Evolutionary conservation across 176 grass and related monocot species (phyloP), one percentile per base, ranked within the genome.

Genomic region (sorghum (Sorghum bicolor)): DNA sequence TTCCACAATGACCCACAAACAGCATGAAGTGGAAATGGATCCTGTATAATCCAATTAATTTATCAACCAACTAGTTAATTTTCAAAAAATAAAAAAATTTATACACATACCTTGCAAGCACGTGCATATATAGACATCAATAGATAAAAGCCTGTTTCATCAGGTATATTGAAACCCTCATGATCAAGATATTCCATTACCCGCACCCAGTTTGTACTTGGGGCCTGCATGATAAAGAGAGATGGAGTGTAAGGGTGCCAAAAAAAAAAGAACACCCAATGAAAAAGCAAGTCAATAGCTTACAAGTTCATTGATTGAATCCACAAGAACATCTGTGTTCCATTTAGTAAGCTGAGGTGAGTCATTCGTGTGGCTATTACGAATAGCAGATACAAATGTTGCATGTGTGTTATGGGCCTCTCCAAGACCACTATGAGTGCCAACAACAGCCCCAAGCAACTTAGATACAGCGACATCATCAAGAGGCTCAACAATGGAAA

Each of bases 121-220:
- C 79, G 83, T 13, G 22, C 22, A 47, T 97, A 97, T 79, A 97
- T 84, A 43, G 91, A 90, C 87, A 97, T 88, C 52, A 94, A 85
- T 57, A 90, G 74, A 78, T 58, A 78, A 78, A 94, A 97, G 44
- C 89, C 87, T 74, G 82, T 75, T 80, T 97, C 91, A 86, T 94
- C 94, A 22, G 94, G 94, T 67, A 97, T 70, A 45, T 74, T 87
- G 77, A 97, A 97, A 64, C 94, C 91, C 66, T 92, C 94, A 31
- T 97, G 91, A 73, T 97, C 89, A 81, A 97, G 91, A 74, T 86
- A 88, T 75, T 92, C 91, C 89, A 97, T 91, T 63, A 92, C 94
- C 86, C 68, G 60, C 65, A 50, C 55, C 94, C 94, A 97, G 76
- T 94, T 89, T 84, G 85, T 94, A 73, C 64, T 88, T 75, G 94